Conservation (phyloP, 2,329 filamentous ascomycete species). For the Neophaeococcomyces mojaviensis region DNA sequence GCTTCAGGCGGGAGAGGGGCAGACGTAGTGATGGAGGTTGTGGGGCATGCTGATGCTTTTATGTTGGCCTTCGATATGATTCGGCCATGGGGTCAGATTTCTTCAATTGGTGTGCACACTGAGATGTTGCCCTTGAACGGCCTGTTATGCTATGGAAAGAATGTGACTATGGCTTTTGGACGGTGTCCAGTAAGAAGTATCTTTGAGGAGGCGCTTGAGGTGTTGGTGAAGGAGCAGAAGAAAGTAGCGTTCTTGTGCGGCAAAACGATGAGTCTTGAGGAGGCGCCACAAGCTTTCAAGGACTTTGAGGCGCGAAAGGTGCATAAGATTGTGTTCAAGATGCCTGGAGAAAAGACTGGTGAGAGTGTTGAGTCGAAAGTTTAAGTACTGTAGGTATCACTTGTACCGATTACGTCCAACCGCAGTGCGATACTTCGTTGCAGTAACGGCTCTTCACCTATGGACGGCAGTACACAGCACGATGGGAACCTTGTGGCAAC, state of each 20-base stretch:
- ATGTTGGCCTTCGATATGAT: constrained; percentile 23
- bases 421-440: no score
- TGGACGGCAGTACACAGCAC: no score
- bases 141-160: constrained; percentile 22
- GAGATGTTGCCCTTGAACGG: constrained; percentile 18
- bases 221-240: constrained; percentile 23
- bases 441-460: no score
- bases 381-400: no score
- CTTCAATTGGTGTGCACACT: constrained; percentile 23
- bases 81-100: constrained; percentile 22
- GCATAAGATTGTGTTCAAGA: no score
- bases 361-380: no score
- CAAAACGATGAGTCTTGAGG: constrained; percentile 22
- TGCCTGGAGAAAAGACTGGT: no score
- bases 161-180: constrained; percentile 23
- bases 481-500: no score
- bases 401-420: no score
- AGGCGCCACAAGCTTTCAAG: constrained; percentile 22
- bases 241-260: constrained; percentile 23
- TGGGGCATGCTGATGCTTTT: constrained; percentile 22
- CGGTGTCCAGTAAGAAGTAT: constrained; percentile 23
- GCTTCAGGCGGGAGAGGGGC: constrained; percentile 58
- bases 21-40: constrained; percentile 43
- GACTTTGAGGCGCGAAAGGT: constrained; percentile 23
- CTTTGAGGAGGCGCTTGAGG: constrained; percentile 20